These are phyloP conservation scores for Haplographium delicatum DNA, from an alignment of 495 filamentous ascomycete genomes.

Conservation along the genomic window DNA sequence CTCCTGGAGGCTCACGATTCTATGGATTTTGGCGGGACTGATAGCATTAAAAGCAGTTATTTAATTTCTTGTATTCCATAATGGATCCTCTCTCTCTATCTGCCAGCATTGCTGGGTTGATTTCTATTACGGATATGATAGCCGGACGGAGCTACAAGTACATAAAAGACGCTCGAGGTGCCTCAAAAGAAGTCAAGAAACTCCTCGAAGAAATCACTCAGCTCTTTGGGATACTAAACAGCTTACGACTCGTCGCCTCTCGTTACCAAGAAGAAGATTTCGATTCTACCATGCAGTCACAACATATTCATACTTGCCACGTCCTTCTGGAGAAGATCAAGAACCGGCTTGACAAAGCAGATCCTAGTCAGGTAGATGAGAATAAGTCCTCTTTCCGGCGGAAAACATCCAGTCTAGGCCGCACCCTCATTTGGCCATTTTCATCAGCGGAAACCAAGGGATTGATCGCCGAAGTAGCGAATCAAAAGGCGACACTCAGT, in stretches of 20 bases:
- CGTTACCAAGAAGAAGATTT: constrained; percentile 25
- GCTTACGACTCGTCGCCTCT: constrained; percentile 23
- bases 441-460: constrained; percentile 24
- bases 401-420: not conserved
- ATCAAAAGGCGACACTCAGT: not conserved
- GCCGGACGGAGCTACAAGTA: constrained; percentile 28
- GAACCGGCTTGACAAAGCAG: constrained; percentile 6
- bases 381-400: not conserved
- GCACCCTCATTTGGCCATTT: constrained; percentile 22
- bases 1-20: not conserved
- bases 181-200: constrained; percentile 24
- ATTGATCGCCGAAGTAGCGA: constrained; percentile 25
- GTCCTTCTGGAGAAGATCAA: constrained; percentile 19
- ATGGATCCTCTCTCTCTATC: constrained; percentile 33
- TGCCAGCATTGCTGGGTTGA: constrained; percentile 32
- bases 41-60: not conserved
- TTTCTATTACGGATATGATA: constrained; percentile 30
- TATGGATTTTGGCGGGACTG: not conserved
- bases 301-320: constrained; percentile 20
- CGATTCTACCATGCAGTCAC: constrained; percentile 16
- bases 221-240: constrained; percentile 29
- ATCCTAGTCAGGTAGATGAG: constrained; percentile 1
- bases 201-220: constrained; percentile 19
- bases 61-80: constrained; percentile 8
- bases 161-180: constrained; percentile 25